phyloP scores from a whole-genome alignment of 192 early-diverging fungal species.

The Nowakowskiella sp. region DNA sequence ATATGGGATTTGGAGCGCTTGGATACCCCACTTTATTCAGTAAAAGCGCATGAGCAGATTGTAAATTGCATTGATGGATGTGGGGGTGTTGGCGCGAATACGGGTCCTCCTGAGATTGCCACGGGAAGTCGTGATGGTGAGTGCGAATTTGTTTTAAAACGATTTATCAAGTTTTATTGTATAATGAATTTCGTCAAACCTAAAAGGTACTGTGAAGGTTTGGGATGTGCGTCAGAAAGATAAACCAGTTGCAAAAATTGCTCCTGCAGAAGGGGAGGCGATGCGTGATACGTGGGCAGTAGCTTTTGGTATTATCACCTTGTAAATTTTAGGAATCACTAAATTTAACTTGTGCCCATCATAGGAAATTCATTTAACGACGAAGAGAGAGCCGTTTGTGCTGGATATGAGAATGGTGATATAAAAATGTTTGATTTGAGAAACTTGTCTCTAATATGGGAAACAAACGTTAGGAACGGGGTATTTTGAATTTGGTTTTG shows the following conservation, averaged over 20 bases:
- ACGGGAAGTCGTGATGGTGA: slow-evolving; percentile 63
- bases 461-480: slow-evolving; percentile 61
- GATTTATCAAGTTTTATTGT: no score
- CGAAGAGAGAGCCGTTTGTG: slow-evolving; percentile 46
- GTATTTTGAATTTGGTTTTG: slow-evolving; percentile 37
- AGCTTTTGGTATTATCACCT: slow-evolving; percentile 49
- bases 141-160: no score
- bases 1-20: slow-evolving; percentile 55
- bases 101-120: slow-evolving; percentile 53
- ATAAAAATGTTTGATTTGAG: slow-evolving; percentile 62
- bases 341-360: background rate
- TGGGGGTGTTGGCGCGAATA: slow-evolving; percentile 32
- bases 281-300: slow-evolving; percentile 59
- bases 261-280: slow-evolving; percentile 34
- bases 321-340: background rate
- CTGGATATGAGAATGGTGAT: slow-evolving; percentile 71
- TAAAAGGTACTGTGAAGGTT: slow-evolving; percentile 61
- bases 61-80: slow-evolving; percentile 62
- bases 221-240: slow-evolving; percentile 64
- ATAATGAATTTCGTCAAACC: no score
- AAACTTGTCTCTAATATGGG: slow-evolving; percentile 48
- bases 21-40: slow-evolving; percentile 45
- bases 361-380: slow-evolving; percentile 47
- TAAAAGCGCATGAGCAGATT: slow-evolving; percentile 55
- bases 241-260: slow-evolving; percentile 50